Conservation (phyloP, 768 basidiomycete species). For the Suillus weaverae region DNA sequence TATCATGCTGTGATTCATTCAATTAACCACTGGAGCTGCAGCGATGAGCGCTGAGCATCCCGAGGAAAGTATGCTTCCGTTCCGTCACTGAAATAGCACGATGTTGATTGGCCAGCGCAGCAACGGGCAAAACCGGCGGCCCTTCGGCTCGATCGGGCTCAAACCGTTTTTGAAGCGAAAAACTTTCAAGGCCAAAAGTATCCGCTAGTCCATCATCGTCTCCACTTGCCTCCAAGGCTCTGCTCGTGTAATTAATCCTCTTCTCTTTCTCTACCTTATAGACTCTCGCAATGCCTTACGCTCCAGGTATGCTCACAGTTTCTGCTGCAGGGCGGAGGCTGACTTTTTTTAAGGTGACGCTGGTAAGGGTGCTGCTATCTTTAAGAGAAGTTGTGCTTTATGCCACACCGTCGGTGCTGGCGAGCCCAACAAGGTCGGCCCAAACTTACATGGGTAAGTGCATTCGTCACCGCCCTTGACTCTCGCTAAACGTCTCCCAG, state of each 20-base stretch:
- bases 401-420: conserved; percentile 86
- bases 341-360: conserved; percentile 66
- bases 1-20: background rate
- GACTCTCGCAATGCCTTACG: conserved; percentile 40
- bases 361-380: conserved; percentile 87
- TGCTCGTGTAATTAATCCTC: conserved; percentile 1
- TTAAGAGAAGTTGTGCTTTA: conserved; percentile 95
- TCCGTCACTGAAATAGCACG: conserved; percentile 2
- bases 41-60: background rate
- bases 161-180: conserved; percentile 18
- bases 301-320: conserved; percentile 36
- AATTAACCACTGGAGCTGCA: background rate
- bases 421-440: conserved; percentile 87
- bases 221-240: conserved; percentile 13
- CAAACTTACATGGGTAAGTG: conserved; percentile 88
- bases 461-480: conserved; percentile 3
- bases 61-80: conserved; percentile 2
- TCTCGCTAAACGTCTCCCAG: conserved; percentile 35
- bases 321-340: background rate
- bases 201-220: conserved; percentile 10
- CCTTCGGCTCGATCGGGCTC: conserved; percentile 23
- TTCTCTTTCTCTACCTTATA: conserved; percentile 7
- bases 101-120: conserved; percentile 22
- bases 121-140: conserved; percentile 28
- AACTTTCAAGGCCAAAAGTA: conserved; percentile 9